Percentiles rank a stretch among this genome's conserved stretches.
Evolutionary conservation across 2,329 filamentous ascomycete genomes (phyloP).

Genomic region (Aspergillus sp.): DNA sequence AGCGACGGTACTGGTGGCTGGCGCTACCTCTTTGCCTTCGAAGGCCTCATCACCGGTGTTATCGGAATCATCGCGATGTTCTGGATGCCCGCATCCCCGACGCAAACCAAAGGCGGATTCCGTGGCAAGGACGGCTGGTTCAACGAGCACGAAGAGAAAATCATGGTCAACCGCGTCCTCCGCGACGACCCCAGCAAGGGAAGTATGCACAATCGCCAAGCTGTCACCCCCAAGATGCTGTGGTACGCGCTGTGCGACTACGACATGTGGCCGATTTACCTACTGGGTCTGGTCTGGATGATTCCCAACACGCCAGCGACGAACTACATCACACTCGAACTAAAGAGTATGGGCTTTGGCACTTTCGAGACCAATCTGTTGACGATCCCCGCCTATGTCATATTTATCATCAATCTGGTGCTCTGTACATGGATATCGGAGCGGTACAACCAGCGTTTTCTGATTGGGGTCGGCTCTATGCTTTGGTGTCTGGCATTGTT

Average conservation of each 20-base stretch:
- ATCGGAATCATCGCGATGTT: constrained; percentile 50
- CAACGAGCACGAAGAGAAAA: constrained; percentile 58
- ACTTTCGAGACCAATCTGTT: constrained; percentile 56
- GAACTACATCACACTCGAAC: constrained; percentile 32
- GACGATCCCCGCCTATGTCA: constrained; percentile 50
- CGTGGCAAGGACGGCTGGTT: constrained; percentile 59
- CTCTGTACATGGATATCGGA: constrained; percentile 48
- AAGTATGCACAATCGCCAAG: constrained; percentile 55
- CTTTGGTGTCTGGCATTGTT: constrained; percentile 48
- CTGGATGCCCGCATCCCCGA: constrained; percentile 57
- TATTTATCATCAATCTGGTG: constrained; percentile 52
- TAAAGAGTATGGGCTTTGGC: constrained; percentile 49
- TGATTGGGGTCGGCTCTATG: constrained; percentile 47
- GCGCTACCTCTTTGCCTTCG: constrained; percentile 36
- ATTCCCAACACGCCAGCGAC: constrained; percentile 30
- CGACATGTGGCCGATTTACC: constrained; percentile 51
- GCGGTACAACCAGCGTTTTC: constrained; percentile 47
- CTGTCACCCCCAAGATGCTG: constrained; percentile 41
- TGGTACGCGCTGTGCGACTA: constrained; percentile 46
- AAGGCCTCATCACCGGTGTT: constrained; percentile 43
- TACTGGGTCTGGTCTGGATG: constrained; percentile 41
- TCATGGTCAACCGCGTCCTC: constrained; percentile 58
- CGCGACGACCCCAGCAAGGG: constrained; percentile 50
- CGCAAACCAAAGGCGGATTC: constrained; percentile 54
- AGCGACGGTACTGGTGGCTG: constrained; percentile 33